Base-by-base conservation (phyloP, 257 asterid genomes). In the Linderniella brevidens region DNA sequence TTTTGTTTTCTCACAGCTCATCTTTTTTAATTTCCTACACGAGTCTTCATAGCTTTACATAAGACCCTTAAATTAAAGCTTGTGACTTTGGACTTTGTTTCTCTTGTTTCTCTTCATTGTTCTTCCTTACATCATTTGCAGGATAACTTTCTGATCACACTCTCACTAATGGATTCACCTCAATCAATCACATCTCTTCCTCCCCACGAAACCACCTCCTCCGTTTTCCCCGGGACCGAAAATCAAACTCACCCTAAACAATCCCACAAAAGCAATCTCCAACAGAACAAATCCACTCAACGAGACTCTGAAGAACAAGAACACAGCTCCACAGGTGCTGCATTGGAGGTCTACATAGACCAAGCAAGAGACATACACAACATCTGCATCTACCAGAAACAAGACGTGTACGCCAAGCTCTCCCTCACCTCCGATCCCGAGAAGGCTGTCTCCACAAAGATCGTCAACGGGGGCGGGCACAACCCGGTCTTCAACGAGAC, bases 361-460 rank as follows among this genome's bases (percentile, higher is more conserved):
- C 93, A 81, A 55, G 96, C 99, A 9, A 69, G 93, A 41, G 93
- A 85, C 62, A 84, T 90, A 66, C 93, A 80, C 57, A 85, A 90
- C 86, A 81, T 90, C 39, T 90, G 96, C 71, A 90, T 90, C 60
- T 90, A 90, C 68, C 94, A 85, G 45, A 81, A 90, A 18, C 98
- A 88, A 56, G 98, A 88, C 52, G 98, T 88, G 16, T 88, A 80
- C 56, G 98, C 98, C 20, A 88, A 84, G 54, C 58, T 85, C 17
- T 90, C 92, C 48, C 74, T 85, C 39, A 90, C 96, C 2, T 71
- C 80, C 50, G 79, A 90, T 49, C 99, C 99, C 3, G 94, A 85
- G 58, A 73, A 62, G 19, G 18, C 92, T 0, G 77, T 85, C 51
- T 68, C 96, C 67, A 78, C 93, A 17, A 78, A 81, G 42, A 85